Evolutionary conservation across 78 protist genomes (phyloP).

Genomic region (Paratrimastix pyriformis): DNA sequence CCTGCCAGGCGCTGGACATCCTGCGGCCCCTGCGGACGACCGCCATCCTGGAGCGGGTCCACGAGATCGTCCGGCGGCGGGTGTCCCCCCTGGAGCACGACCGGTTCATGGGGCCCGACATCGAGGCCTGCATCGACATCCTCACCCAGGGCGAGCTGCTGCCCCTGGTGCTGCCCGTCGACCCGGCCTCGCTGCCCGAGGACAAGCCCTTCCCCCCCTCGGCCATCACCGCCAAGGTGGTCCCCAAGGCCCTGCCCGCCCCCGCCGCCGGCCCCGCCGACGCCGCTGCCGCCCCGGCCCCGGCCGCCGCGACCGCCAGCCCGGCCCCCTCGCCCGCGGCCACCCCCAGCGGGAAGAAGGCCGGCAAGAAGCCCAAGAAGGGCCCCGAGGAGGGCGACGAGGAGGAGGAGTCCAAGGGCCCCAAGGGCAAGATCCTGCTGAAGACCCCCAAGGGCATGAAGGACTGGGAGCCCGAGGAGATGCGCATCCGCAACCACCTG

Average conservation of each 20-base stretch:
- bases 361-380: no score
- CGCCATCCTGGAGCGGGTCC: conserved; percentile 46
- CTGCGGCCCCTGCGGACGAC: conserved; percentile 45
- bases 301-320: neutral
- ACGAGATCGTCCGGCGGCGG: conserved; percentile 45
- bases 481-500: conserved; percentile 67
- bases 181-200: no score
- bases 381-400: neutral
- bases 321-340: no score
- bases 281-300: neutral
- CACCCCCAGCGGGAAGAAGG: no score
- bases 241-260: no score
- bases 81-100: conserved; percentile 56
- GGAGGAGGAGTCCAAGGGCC: neutral
- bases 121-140: no score
- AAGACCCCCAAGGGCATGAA: conserved; percentile 47
- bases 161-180: no score
- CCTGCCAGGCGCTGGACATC: conserved; percentile 58
- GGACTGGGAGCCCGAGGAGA: conserved; percentile 60
- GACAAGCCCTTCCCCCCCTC: no score
- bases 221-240: no score
- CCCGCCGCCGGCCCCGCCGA: neutral
- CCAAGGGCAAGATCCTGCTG: neutral
- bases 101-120: no score
- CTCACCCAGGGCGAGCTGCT: no score